A percentile compares a stretch with the other conserved stretches of the same genome.
Conservation (phyloP, 768 basidiomycete genomes). For the Daedalea quercina region DNA sequence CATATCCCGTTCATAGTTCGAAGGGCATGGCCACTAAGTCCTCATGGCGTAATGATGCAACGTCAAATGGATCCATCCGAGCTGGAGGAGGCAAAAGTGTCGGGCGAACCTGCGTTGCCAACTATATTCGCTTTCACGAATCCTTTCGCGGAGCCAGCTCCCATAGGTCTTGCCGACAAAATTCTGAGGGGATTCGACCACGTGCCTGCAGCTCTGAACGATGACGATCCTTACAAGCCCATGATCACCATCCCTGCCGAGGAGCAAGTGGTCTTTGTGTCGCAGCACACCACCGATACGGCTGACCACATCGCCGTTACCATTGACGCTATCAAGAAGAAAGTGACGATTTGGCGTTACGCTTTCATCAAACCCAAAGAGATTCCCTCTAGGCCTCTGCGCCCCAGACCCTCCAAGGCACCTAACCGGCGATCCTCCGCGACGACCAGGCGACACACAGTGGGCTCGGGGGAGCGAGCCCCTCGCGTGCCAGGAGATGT, state of each 20-base stretch:
- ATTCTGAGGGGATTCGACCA: slow-evolving; percentile 43
- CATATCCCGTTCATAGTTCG: slow-evolving; percentile 76
- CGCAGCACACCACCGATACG: slow-evolving; percentile 33
- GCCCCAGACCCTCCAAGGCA: neutral
- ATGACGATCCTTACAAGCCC: slow-evolving; percentile 6
- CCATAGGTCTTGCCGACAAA: slow-evolving; percentile 60
- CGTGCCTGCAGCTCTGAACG: slow-evolving; percentile 9
- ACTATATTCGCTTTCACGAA: slow-evolving; percentile 76
- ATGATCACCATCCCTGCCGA: slow-evolving; percentile 49
- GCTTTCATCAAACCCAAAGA: slow-evolving; percentile 57
- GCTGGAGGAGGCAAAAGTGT: slow-evolving; percentile 54
- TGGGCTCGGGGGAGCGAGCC: neutral
- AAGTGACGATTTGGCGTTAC: slow-evolving; percentile 69
- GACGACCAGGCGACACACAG: neutral
- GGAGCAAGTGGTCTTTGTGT: slow-evolving; percentile 62
- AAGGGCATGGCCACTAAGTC: slow-evolving; percentile 70
- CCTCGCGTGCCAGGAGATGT: neutral
- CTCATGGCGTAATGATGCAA: slow-evolving; percentile 77
- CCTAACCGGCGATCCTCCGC: neutral
- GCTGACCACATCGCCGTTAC: slow-evolving; percentile 51
- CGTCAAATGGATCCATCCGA: slow-evolving; percentile 64
- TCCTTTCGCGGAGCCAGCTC: slow-evolving; percentile 67
- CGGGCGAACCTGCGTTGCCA: slow-evolving; percentile 65
- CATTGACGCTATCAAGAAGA: slow-evolving; percentile 43
- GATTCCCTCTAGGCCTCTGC: slow-evolving; percentile 27